A percentile compares a stretch with the other conserved stretches of the same genome.
Conservation (phyloP, 148 eudicot genomes). For the Amaranthus hypochondriacus region DNA sequence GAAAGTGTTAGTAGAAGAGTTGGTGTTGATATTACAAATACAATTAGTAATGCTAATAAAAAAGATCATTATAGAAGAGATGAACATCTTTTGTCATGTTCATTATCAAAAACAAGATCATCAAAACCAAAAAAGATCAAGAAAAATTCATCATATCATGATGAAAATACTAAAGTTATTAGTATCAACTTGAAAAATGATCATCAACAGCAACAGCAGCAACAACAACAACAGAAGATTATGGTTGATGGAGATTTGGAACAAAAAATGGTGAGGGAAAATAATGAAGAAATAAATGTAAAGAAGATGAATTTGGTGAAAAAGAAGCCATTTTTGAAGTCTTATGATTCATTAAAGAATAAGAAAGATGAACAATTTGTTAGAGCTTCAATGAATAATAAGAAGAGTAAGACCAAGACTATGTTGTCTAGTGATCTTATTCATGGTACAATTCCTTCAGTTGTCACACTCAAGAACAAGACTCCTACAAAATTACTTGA, state of each 20-base stretch:
- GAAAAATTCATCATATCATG: constrained; percentile 3
- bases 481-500: constrained; percentile 36
- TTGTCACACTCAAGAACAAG: constrained; percentile 51
- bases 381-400: constrained; percentile 22
- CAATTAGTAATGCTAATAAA: constrained; percentile 4
- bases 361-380: constrained; percentile 71
- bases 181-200: not conserved
- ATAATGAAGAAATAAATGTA: no score
- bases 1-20: constrained; percentile 59
- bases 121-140: constrained; percentile 37
- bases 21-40: constrained; percentile 71
- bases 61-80: constrained; percentile 34
- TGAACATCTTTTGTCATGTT: constrained; percentile 28
- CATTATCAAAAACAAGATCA: constrained; percentile 11
- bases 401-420: constrained; percentile 48
- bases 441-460: constrained; percentile 39
- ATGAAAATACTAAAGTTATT: not conserved
- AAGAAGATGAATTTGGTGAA: not conserved
- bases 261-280: not conserved
- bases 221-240: not conserved
- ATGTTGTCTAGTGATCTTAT: constrained; percentile 47
- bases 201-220: not conserved
- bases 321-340: constrained; percentile 19
- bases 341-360: constrained; percentile 28
- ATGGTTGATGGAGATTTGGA: constrained; percentile 15